phyloP scores from a whole-genome alignment of 352 stramenopile species.

The Ophiocytium majus region DNA sequence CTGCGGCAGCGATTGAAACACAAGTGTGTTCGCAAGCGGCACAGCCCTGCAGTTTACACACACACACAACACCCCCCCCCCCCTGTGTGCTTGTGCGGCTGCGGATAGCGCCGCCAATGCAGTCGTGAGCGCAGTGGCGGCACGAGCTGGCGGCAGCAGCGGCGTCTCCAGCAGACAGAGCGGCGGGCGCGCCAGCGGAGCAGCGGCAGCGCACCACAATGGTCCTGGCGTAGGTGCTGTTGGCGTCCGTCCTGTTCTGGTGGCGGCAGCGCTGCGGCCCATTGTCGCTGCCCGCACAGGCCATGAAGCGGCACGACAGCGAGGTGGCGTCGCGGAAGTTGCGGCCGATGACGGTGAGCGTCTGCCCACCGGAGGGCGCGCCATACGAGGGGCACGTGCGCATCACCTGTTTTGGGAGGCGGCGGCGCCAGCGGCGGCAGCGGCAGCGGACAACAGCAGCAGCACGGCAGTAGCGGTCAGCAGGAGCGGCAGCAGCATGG shows the following conservation, averaged over 20 bases:
- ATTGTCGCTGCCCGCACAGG: constrained; percentile 35
- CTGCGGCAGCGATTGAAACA: neutral
- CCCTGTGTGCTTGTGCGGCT: too few species aligned
- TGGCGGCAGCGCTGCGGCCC: constrained; percentile 45
- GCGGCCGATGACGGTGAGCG: constrained; percentile 85
- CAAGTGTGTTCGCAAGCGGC: too few species aligned
- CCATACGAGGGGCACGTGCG: constrained; percentile 52
- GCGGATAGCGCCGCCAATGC: too few species aligned
- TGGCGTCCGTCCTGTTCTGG: neutral
- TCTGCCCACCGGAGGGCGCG: constrained; percentile 58
- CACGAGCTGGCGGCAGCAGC: neutral
- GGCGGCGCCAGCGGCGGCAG: too few species aligned
- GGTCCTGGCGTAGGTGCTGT: constrained; percentile 24
- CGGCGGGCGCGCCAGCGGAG: neutral
- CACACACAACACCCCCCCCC: too few species aligned
- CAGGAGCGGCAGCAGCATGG: neutral
- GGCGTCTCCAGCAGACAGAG: neutral
- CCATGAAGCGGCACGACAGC: constrained; percentile 76
- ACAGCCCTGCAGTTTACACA: too few species aligned
- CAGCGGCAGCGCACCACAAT: constrained; percentile 33
- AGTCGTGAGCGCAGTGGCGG: neutral
- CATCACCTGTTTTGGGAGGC: constrained; percentile 30
- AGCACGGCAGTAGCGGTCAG: too few species aligned
- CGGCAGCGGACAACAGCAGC: too few species aligned
- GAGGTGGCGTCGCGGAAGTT: constrained; percentile 83